Base-by-base conservation (phyloP, 2,329 filamentous ascomycete species). In the Penicillium sp. region DNA sequence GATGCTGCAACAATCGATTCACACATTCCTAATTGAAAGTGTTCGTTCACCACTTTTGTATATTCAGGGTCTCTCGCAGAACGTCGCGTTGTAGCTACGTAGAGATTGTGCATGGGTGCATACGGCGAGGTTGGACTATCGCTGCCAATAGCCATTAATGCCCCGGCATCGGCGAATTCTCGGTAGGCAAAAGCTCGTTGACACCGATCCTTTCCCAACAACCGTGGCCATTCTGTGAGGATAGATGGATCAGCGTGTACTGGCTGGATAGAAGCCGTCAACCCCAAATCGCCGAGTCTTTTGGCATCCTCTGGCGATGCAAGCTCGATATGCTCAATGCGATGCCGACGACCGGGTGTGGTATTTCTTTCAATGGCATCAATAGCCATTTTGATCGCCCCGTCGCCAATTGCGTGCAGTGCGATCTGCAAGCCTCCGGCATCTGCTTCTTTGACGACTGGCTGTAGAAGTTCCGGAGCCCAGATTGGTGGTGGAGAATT, bases 351-450 rank as follows among this genome's bases (percentile, higher is more conserved):
- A 58, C 59, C 10, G 53, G n/a, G 76, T 65, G 30, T 13, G 14
- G 33, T 13, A 64, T 42, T 42, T 5, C 8, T 46, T 30, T 8
- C 57, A 60, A 49, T 64, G 19, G 42, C 58, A 59, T 82, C 76
- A 61, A 83, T 78, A 7, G 80, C 79, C 33, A 76, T 75, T 22
- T 73, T 72, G 8, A 83, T 77, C 5, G 81, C 78, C 55, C 72
- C 71, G 57, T 84, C 81, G 16, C 82, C 81, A 56, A 83, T 83
- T 16, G 82, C 82, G 59, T 84, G 82, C 4, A 84, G 66, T 0
- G 82, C 82, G 60, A 79, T 80, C 64, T 83, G 81, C 0, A 84
- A 69, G 0, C 76, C 77, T 81, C 46, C 74, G 76, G 38, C 73
- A 66, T 7, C 78, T 0, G 82, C 80, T 5, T 48, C 45, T 48